Base-by-base conservation (phyloP, 75 land plant genomes). In the Selaginella moellendorffii region DNA sequence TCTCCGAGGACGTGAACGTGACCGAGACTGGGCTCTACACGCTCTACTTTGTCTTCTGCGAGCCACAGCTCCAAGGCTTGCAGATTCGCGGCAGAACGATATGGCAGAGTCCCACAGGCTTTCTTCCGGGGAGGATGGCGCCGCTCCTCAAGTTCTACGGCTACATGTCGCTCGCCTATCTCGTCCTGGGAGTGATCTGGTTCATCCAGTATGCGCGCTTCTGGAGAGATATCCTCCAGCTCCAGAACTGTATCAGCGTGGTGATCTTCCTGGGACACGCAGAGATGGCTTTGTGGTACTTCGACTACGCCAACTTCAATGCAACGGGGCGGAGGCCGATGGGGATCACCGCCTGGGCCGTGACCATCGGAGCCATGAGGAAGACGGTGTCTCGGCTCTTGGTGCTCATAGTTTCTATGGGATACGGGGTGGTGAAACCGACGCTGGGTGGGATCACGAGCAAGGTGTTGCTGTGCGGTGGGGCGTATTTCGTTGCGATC, bases 211-310 rank as follows among this genome's bases (percentile, higher is more conserved):
- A 81, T 76, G 76, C 76, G 1, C 70, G 82, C 42, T 78, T 70
- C 59, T 90, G 96, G 96, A 90, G 79, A 65, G 83, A 90, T 65
- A 80, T 90, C 24, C 75, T 86, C 31, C 87, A 82, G 72, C 72
- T 90, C 29, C 96, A 90, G 61, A 81, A 86, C 67, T 78, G 80
- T 61, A 81, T 90, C 10, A 80, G 83, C 2, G 67, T 65, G 22
- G 85, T 90, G 9, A 90, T 90, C 70, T 80, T 78, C 21, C 79
- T 90, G 56, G 96, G 96, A 18, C 82, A 85, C 83, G 68, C 77
- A 46, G 96, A 90, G 66, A 82, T 90, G 85, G 73, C 91, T 46
- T 29, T 90, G 5, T 90, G 90, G 96, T 90, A 90, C 73, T 86
- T 90, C 64, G 96, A 90, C 26, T 90, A 81, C 71, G 74, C 80